Evolutionary conservation across 2,329 filamentous ascomycete species (phyloP), one percentile per base, ranked within the genome.

Genomic region (Calonectria hawksworthii): DNA sequence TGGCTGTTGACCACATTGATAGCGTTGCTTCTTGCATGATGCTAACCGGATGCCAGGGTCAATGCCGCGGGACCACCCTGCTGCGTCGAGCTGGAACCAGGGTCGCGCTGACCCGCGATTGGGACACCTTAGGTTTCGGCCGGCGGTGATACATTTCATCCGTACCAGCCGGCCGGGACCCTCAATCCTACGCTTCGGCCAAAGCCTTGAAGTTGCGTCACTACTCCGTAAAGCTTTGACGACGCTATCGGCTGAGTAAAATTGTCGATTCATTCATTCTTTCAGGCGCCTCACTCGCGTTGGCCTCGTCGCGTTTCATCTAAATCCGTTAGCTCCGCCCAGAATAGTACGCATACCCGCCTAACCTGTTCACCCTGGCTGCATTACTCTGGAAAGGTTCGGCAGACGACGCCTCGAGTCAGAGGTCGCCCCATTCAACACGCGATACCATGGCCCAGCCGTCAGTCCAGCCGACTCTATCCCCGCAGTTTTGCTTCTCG

Each of bases 401-500:
- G 74, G 81, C 81, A 74, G 78, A 84, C 83, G 85, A 85, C 82
- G 84, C 84, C 82, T 83, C 83, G 78, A 78, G 77, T 71, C 75
- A 77, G 77, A 79, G 77, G 73, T 41, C 56, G 56, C 79, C 79
- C 63, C 76, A 82, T 74, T 76, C 78, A 76, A 81, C 81, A 76
- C 79, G 73, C 63, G 82, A 84, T 79, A 88, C 82, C 78, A 91
- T 90, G 89, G 85, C 86, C 56, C 84, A 86, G 74, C 84, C 86
- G 51, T 84, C 86, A n/a, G 72, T 81, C 14, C 83, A 84, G 72
- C 92, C 92, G 68, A 83, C 81, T 36, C 86, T 96, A 76, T 94
- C 91, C 74, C 94, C 93, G 56, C 93, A 94, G 83, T 95, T 96
- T 82, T 97, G 94, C 85, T 96, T 96, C 84, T 93, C 93, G 16